phyloP scores from a whole-genome alignment of 495 filamentous ascomycete genomes.

The Penicillium cosmopolitanum region DNA sequence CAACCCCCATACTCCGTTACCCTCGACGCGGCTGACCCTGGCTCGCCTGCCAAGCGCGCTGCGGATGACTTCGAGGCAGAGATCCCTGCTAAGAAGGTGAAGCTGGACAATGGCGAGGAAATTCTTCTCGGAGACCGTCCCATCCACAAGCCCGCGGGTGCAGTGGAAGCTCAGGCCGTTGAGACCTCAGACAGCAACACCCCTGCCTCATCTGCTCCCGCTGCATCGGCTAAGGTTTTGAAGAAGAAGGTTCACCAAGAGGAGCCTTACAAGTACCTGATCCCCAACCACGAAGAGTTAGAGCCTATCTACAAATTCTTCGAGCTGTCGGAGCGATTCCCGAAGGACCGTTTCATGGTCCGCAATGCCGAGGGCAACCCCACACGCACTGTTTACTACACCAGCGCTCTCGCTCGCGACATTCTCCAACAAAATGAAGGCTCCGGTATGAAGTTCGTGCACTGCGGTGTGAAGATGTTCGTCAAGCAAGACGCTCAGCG shows the following conservation, averaged over 20 bases:
- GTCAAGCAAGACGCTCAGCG: conserved; percentile 94
- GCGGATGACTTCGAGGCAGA: conserved; percentile 46
- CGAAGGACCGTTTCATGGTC: conserved; percentile 89
- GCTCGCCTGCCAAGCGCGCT: conserved; percentile 41
- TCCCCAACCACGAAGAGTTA: conserved; percentile 72
- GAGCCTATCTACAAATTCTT: conserved; percentile 79
- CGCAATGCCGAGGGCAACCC: conserved; percentile 84
- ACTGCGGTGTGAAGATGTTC: conserved; percentile 97
- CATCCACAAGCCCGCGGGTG: conserved; percentile 51
- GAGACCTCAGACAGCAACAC: conserved; percentile 41
- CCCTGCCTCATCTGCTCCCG: conserved; percentile 22
- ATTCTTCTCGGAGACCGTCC: conserved; percentile 52
- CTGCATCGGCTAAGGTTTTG: conserved; percentile 26
- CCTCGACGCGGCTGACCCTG: conserved; percentile 27
- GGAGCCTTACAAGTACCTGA: conserved; percentile 90
- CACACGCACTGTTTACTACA: conserved; percentile 93
- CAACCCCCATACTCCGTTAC: conserved; percentile 45
- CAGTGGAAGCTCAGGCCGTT: conserved; percentile 36
- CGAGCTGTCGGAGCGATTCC: conserved; percentile 78
- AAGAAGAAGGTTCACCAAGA: conserved; percentile 62
- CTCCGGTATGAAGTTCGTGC: conserved; percentile 89
- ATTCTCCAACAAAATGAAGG: conserved; percentile 85
- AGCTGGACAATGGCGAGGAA: conserved; percentile 51
- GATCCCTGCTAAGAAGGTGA: conserved; percentile 50
- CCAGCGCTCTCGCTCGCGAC: conserved; percentile 76